Percentiles rank a stretch among this genome's conserved stretches.
These are phyloP conservation scores for Lactarius sanguifluus DNA, from an alignment of 768 basidiomycete genomes.

Conservation along the genomic window DNA sequence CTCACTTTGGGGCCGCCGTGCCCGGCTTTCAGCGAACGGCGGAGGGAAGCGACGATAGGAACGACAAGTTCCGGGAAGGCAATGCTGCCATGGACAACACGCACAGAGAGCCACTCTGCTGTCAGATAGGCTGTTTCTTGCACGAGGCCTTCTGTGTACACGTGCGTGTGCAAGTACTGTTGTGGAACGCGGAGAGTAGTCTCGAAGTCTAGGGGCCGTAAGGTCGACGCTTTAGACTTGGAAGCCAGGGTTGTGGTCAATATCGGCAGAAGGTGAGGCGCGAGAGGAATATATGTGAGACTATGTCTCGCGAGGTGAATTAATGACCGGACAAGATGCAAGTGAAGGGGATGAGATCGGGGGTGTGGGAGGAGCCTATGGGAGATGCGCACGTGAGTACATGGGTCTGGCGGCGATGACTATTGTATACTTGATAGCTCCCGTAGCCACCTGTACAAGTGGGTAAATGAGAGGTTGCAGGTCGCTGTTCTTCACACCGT, in stretches of 20 bases:
- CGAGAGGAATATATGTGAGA: constrained; percentile 80
- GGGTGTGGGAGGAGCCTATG: constrained; percentile 83
- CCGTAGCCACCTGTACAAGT: constrained; percentile 89
- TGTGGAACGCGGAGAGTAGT: constrained; percentile 83
- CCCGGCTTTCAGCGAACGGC: constrained; percentile 67
- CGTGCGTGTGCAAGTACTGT: constrained; percentile 83
- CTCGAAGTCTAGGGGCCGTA: constrained; percentile 88
- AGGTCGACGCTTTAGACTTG: constrained; percentile 78
- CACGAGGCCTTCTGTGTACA: constrained; percentile 77
- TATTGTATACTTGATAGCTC: constrained; percentile 79
- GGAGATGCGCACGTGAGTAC: background rate
- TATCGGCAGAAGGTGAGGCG: constrained; percentile 85
- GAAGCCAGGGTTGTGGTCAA: constrained; percentile 70
- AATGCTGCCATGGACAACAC: constrained; percentile 74
- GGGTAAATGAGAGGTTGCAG: constrained; percentile 91
- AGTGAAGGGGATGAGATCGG: constrained; percentile 92
- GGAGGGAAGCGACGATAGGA: constrained; percentile 70
- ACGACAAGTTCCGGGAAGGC: constrained; percentile 93
- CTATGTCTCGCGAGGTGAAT: constrained; percentile 84
- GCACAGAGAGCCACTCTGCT: constrained; percentile 76
- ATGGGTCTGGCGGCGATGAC: background rate
- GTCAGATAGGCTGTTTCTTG: constrained; percentile 82
- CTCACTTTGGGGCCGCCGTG: constrained; percentile 56
- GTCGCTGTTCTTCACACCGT: constrained; percentile 64
- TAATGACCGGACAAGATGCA: constrained; percentile 88